phyloP scores from a whole-genome alignment of 129 eudicot genomes.

The Daucus carota region DH1_v3.0 NC_030389.2:21413501-21414000 shows the following conservation, averaged over 20 bases:
- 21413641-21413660: constrained; percentile 69
- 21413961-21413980: constrained; percentile 78
- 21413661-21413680: constrained; percentile 42
- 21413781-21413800: constrained; percentile 61
- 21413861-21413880: background rate
- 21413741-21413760: constrained; percentile 53
- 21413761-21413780: constrained; percentile 48
- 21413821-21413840: background rate
- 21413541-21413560: constrained; percentile 10
- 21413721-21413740: constrained; percentile 21
- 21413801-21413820: constrained; percentile 35
- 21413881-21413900: constrained; percentile 34
- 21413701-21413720: constrained; percentile 28
- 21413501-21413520: too few species aligned
- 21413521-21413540: too few species aligned
- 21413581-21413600: constrained; percentile 44
- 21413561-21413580: constrained; percentile 31
- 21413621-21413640: constrained; percentile 29
- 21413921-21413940: constrained; percentile 46
- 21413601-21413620: constrained; percentile 32
- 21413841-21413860: background rate
- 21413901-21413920: constrained; percentile 36
- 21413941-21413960: constrained; percentile 45
- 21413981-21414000: constrained; percentile 58
- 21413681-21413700: constrained; percentile 56